Conservation (phyloP, 2,329 filamentous ascomycete species). For the Penicillium sp. region DNA sequence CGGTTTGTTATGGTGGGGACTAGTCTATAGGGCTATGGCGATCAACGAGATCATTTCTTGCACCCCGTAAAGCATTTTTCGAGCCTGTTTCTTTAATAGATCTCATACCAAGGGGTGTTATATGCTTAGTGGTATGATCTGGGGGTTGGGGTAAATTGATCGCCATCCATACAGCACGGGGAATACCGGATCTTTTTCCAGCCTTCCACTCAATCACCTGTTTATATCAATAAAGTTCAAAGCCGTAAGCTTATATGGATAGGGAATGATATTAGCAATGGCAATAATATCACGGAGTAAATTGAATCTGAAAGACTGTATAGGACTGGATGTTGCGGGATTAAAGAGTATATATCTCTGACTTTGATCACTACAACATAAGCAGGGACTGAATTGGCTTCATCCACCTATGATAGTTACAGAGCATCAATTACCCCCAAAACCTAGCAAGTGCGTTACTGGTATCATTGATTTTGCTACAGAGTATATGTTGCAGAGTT, state of each 20-base stretch:
- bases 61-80: constrained; percentile 10
- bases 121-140: neutral
- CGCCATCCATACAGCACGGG: neutral
- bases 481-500: too few relatives aligned
- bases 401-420: neutral
- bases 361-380: neutral
- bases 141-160: constrained; percentile 4
- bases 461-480: too few relatives aligned
- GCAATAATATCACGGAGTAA: too few relatives aligned
- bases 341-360: neutral
- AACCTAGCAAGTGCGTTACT: neutral
- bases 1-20: constrained; percentile 13
- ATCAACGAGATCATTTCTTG: neutral
- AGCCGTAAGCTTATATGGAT: too few relatives aligned
- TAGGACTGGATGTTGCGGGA: neutral
- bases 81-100: neutral
- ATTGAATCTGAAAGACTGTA: neutral
- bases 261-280: neutral
- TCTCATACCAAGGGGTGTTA: constrained; percentile 21
- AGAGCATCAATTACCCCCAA: neutral
- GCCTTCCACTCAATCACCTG: neutral
- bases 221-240: neutral
- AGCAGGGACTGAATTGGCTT: neutral
- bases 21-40: constrained; percentile 13
- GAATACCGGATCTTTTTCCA: neutral